Percentiles rank a stretch among this genome's conserved stretches.
phyloP scores from a whole-genome alignment of 2,329 filamentous ascomycete genomes.

The Diaporthe sp. region DNA sequence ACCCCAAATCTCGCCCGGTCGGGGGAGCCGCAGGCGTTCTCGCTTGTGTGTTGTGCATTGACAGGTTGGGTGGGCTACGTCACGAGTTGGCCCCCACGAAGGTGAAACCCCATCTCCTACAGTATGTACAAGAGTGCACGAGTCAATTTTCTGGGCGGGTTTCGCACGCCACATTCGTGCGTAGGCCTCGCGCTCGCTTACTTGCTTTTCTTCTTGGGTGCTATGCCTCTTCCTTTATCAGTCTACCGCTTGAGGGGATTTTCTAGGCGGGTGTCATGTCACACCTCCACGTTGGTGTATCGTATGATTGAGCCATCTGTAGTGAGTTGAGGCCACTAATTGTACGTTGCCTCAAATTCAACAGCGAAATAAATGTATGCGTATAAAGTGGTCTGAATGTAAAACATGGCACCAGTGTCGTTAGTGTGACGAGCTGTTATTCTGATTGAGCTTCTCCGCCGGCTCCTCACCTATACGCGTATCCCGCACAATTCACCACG shows the following conservation, averaged over 20 bases:
- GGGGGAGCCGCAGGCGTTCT: background rate
- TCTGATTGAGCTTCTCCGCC: no score
- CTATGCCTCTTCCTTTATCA: background rate
- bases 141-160: conserved; percentile 24
- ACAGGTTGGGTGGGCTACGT: conserved; percentile 24
- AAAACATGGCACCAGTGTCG: background rate
- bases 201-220: background rate
- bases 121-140: conserved; percentile 23
- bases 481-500: background rate
- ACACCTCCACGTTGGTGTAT: background rate
- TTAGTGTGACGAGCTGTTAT: no score
- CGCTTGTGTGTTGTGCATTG: background rate
- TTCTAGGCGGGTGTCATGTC: background rate
- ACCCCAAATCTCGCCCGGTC: background rate
- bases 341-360: no score
- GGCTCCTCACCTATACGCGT: background rate
- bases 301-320: background rate
- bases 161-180: background rate
- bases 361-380: background rate
- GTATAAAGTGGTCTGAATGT: background rate
- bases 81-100: conserved; percentile 4
- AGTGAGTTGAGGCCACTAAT: background rate
- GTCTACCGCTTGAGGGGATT: background rate
- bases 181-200: background rate
- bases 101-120: conserved; percentile 22